Conservation (phyloP, 2,329 filamentous ascomycete species). For the Fusarium hostae region DNA sequence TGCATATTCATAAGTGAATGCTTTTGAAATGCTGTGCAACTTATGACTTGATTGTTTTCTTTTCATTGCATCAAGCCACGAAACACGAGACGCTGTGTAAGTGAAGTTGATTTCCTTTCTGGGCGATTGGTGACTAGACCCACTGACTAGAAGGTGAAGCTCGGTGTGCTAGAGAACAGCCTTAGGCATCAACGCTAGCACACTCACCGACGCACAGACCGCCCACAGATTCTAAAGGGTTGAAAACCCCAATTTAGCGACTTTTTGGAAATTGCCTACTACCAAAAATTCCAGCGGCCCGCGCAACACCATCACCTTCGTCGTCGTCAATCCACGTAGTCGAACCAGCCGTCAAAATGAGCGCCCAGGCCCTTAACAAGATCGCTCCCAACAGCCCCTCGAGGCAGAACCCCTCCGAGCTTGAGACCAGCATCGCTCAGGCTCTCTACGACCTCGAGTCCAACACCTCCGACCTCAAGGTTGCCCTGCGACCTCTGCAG, state of each 20-base stretch:
- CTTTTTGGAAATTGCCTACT: constrained; percentile 34
- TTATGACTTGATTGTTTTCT: neutral
- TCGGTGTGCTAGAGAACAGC: neutral
- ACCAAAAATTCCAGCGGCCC: constrained; percentile 46
- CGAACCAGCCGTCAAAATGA: constrained; percentile 66
- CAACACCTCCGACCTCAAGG: constrained; percentile 98
- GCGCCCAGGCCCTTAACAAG: constrained; percentile 87
- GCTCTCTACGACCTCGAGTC: constrained; percentile 99
- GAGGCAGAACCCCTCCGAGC: constrained; percentile 94
- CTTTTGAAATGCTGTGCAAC: neutral
- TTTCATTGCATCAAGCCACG: neutral
- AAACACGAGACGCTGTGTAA: constrained; percentile 17
- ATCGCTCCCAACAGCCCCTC: constrained; percentile 97
- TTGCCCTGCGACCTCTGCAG: constrained; percentile 95
- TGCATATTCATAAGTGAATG: neutral
- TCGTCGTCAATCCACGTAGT: constrained; percentile 48
- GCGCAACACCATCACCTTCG: constrained; percentile 41
- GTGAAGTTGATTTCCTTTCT: neutral
- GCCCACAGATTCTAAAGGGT: constrained; percentile 43
- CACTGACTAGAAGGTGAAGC: constrained; percentile 1
- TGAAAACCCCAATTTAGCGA: constrained; percentile 58
- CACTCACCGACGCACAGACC: constrained; percentile 31
- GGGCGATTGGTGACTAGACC: neutral
- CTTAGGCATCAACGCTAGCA: constrained; percentile 27
- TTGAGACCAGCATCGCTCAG: constrained; percentile 95